Percentiles rank a stretch among this genome's conserved stretches.
Evolutionary conservation across 257 asterid species (phyloP).

Genomic region (Lycium barbarum): DNA sequence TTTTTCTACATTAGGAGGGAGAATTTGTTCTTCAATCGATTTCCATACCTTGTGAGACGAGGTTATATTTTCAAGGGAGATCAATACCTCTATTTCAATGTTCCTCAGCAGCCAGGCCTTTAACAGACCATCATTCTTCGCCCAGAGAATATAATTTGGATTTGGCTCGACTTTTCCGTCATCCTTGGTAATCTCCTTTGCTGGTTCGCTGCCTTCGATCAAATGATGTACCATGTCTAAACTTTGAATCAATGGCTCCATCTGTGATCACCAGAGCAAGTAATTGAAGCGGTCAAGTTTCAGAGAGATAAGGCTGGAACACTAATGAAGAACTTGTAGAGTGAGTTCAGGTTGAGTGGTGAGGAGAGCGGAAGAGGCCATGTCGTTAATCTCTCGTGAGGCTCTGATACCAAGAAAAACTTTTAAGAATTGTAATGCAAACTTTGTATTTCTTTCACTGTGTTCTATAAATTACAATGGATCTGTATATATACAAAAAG

Average conservation of each 20-base stretch:
- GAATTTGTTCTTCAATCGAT: too few species aligned
- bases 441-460: too few species aligned
- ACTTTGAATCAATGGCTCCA: neutral
- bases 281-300: neutral
- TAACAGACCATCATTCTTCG: neutral
- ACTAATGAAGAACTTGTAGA: conserved; percentile 4
- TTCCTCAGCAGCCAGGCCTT: neutral
- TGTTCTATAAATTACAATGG: too few species aligned
- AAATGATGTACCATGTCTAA: neutral
- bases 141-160: neutral
- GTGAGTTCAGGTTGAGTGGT: neutral
- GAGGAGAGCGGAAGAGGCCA: neutral
- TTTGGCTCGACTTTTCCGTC: neutral
- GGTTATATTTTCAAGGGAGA: too few species aligned
- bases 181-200: neutral
- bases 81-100: too few species aligned
- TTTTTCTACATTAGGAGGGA: neutral
- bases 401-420: neutral
- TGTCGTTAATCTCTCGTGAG: neutral
- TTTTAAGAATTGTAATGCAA: neutral
- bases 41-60: neutral
- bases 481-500: too few species aligned
- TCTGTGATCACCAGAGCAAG: neutral
- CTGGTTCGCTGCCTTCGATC: neutral
- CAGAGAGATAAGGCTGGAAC: neutral